Base-by-base conservation (phyloP, 768 basidiomycete species). In the Suillus placidus region DNA sequence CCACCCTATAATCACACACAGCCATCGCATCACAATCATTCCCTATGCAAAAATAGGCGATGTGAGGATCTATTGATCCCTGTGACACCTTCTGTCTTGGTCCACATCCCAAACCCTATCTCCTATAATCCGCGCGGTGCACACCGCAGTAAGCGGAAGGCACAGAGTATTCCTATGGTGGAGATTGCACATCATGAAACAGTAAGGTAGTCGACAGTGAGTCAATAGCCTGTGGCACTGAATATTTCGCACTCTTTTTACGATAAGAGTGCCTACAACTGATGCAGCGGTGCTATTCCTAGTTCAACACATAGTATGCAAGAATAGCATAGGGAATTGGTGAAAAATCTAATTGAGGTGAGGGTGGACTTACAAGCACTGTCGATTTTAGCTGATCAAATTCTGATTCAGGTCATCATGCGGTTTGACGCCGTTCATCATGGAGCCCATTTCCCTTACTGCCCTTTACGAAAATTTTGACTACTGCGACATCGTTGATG, bases 1-100 rank as follows among this genome's bases (percentile, higher is more conserved):
- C 63, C 64, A 5, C 64, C 66, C 32, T 66, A 61, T 52, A 51
- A 64, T 45, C 57, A 65, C 52, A 49, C 23, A 42, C 34, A 23
- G 13, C 32, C 45, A 52, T 38, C 16, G 20, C 23, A 35, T 23
- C 23, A 45, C 18, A 30, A 63, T 38, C 18, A 35, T 14, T 18
- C 32, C 16, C 35, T 6, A 45, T 57, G 14, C 18, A 6, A 14
- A 18, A 40, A 63, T n/a, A 3, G n/a, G 14, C 14, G 7, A 18
- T 42, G 34, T 26, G 16, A 65, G 37, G 51, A 66, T 16, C 35
- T 64, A 20, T 13, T 65, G 43, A 42, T 68, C 35, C 64, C 60
- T 34, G 34, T 68, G 45, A 37, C 58, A 6, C 52, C 51, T 8
- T 4, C 61, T 20, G 43, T 52, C 3, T 23, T 47, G 32, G 60